Conservation (phyloP, 495 filamentous ascomycete species). For the Neurospora sp. region DNA sequence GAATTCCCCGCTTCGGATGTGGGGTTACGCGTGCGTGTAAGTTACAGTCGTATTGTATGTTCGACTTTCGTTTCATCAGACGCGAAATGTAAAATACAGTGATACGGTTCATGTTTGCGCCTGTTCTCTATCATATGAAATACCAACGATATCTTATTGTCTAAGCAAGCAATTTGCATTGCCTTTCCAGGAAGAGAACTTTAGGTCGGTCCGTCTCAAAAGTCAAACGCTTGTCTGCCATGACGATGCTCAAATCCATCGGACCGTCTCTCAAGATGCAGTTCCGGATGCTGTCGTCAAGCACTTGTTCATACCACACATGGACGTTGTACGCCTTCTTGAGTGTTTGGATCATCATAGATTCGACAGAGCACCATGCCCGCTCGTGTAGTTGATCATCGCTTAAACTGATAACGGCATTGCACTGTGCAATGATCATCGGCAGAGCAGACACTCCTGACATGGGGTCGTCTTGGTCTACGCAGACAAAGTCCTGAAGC, state of each 20-base stretch:
- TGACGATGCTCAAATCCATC: slow-evolving; percentile 1
- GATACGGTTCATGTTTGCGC: background rate
- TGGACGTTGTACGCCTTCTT: slow-evolving; percentile 6
- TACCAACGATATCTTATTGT: background rate
- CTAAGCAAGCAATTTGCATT: slow-evolving; percentile 7
- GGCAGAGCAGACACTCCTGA: slow-evolving; percentile 15
- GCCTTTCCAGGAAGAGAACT: slow-evolving; percentile 17
- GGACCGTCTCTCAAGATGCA: background rate
- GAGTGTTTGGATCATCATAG: slow-evolving; percentile 9
- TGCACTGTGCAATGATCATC: slow-evolving; percentile 18
- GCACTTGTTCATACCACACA: slow-evolving; percentile 15
- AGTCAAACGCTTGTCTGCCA: slow-evolving; percentile 12
- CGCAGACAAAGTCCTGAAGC: slow-evolving; percentile 17
- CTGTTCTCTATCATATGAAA: background rate
- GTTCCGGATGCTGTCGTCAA: background rate
- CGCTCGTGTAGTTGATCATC: slow-evolving; percentile 10
- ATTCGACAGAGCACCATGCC: slow-evolving; percentile 20
- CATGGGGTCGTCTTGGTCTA: slow-evolving; percentile 16
- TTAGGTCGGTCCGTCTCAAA: slow-evolving; percentile 17
- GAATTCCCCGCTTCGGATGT: slow-evolving; percentile 2
- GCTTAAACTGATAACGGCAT: slow-evolving; percentile 16
- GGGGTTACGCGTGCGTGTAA: background rate
- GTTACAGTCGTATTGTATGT: background rate
- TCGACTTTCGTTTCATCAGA: background rate
- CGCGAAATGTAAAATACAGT: background rate